A percentile compares a stretch with the other conserved stretches of the same genome.
phyloP scores from a whole-genome alignment of 2,329 filamentous ascomycete species.

The Cladophialophora exuberans region DNA sequence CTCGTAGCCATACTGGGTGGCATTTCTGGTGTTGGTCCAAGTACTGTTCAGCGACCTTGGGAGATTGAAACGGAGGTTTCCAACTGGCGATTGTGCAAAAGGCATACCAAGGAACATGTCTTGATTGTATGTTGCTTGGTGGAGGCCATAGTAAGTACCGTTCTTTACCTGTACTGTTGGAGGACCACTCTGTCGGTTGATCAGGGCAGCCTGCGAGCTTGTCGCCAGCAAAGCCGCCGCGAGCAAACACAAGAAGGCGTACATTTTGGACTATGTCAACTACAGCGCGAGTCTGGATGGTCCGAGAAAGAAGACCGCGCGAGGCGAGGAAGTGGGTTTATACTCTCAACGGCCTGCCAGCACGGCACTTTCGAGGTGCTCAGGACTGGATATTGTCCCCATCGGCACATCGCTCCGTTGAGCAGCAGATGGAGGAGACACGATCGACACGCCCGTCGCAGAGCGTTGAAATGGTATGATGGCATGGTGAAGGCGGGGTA shows the following conservation, averaged over 20 bases:
- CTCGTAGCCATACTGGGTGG: slow-evolving; percentile 50
- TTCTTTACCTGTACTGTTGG: slow-evolving; percentile 38
- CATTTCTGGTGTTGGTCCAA: slow-evolving; percentile 48
- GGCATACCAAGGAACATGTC: slow-evolving; percentile 47
- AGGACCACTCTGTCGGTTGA: slow-evolving; percentile 1
- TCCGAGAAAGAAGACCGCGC: too few species aligned
- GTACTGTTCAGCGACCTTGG: slow-evolving; percentile 54
- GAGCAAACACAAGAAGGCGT: not conserved
- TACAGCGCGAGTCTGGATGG: too few species aligned
- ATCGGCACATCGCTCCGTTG: too few species aligned
- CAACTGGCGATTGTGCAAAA: slow-evolving; percentile 44
- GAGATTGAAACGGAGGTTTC: slow-evolving; percentile 56
- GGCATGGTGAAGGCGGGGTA: too few species aligned
- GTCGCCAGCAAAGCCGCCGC: not conserved
- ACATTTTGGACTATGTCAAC: not conserved
- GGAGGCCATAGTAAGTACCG: slow-evolving; percentile 53
- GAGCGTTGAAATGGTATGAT: too few species aligned
- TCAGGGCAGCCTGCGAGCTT: not conserved
- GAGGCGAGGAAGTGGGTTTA: too few species aligned
- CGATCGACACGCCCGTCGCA: too few species aligned
- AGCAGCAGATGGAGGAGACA: too few species aligned
- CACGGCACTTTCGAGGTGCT: too few species aligned
- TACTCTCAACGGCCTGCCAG: too few species aligned
- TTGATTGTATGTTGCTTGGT: slow-evolving; percentile 47
- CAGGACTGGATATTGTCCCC: too few species aligned